These are phyloP conservation scores for Acidomyces sp. DNA, from an alignment of 495 filamentous ascomycete species.

Conservation along the genomic window DNA sequence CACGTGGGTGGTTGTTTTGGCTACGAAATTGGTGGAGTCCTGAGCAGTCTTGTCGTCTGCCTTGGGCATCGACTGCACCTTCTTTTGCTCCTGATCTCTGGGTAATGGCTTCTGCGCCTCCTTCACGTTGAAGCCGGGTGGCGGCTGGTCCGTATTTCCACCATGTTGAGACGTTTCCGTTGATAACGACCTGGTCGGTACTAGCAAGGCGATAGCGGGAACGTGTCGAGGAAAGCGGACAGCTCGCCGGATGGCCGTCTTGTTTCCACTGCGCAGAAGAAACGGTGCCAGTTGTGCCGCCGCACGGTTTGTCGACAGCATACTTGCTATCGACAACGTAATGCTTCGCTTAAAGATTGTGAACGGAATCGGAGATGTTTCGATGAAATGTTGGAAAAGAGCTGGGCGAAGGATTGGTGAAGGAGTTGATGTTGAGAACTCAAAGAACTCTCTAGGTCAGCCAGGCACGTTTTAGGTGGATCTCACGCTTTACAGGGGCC, in stretches of 20 bases:
- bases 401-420: not conserved
- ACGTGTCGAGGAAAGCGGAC: constrained; percentile 20
- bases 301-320: constrained; percentile 10
- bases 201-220: constrained; percentile 29
- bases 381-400: not conserved
- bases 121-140: constrained; percentile 86
- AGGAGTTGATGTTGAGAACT: not conserved
- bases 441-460: no score
- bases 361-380: not conserved
- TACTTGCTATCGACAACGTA: not conserved
- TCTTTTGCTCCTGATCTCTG: constrained; percentile 29
- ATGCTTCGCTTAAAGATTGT: no score
- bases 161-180: constrained; percentile 55
- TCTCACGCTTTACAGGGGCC: no score
- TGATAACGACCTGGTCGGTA: constrained; percentile 28
- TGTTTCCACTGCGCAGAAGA: constrained; percentile 24
- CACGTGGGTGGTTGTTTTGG: constrained; percentile 30
- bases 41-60: constrained; percentile 14
- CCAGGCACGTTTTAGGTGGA: no score
- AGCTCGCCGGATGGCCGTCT: constrained; percentile 20
- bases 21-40: constrained; percentile 24
- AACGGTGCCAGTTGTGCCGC: constrained; percentile 23
- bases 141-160: constrained; percentile 50
- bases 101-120: constrained; percentile 42
- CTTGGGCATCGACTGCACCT: constrained; percentile 21